A percentile compares a stretch with the other conserved stretches of the same genome.
Conservation (phyloP, 768 basidiomycete species). For the Amanita brunnescens region DNA sequence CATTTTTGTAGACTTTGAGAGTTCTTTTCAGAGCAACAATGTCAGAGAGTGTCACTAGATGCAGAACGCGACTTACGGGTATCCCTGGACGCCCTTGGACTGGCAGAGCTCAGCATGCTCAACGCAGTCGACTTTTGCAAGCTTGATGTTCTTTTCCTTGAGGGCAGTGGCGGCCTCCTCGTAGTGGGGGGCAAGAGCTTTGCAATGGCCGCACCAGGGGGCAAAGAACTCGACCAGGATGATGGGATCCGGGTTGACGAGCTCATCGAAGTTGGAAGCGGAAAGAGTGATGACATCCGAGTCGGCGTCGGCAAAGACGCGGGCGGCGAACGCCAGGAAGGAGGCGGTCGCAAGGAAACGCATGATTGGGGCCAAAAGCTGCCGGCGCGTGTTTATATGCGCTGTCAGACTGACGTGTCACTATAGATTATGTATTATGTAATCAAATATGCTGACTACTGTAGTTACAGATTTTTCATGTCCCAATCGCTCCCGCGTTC, state of each 20-base stretch:
- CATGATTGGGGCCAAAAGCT: slow-evolving; percentile 38
- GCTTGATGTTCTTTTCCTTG: slow-evolving; percentile 81
- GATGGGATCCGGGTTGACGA: slow-evolving; percentile 58
- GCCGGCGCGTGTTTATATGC: slow-evolving; percentile 20
- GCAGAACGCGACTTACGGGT: slow-evolving; percentile 58
- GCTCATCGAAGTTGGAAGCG: slow-evolving; percentile 54
- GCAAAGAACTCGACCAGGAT: slow-evolving; percentile 95
- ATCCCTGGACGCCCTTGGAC: slow-evolving; percentile 80
- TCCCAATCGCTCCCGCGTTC: slow-evolving; percentile 68
- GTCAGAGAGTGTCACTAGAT: background rate
- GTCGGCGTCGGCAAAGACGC: slow-evolving; percentile 45
- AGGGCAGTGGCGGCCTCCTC: slow-evolving; percentile 90
- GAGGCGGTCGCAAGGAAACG: slow-evolving; percentile 51
- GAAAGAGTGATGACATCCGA: slow-evolving; percentile 83
- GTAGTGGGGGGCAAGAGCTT: slow-evolving; percentile 89
- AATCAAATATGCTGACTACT: too few relatives aligned
- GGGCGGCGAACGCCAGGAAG: slow-evolving; percentile 41
- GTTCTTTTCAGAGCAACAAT: too few relatives aligned
- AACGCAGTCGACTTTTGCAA: slow-evolving; percentile 97
- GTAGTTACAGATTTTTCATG: slow-evolving; percentile 20
- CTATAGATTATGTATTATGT: slow-evolving; percentile 17
- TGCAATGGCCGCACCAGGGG: slow-evolving; percentile 89
- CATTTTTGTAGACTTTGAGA: slow-evolving; percentile 86
- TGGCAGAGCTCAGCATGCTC: slow-evolving; percentile 90
- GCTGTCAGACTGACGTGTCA: slow-evolving; percentile 43